Evolutionary conservation across 2,329 filamentous ascomycete genomes (phyloP).

Genomic region (Pseudopithomyces maydicus): DNA sequence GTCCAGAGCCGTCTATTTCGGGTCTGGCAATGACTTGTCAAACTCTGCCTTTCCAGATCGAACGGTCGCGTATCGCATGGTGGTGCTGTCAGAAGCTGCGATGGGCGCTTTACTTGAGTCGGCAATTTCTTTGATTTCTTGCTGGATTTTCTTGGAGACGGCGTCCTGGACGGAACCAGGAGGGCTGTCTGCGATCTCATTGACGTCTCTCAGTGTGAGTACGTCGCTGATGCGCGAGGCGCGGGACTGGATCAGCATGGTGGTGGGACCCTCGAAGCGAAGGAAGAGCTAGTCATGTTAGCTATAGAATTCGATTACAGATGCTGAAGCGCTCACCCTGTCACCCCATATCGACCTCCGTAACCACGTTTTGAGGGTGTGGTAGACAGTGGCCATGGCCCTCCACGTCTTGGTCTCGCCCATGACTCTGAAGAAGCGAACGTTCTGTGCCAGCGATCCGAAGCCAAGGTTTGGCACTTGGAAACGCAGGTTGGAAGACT

Average conservation of each 20-base stretch:
- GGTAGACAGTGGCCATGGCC: slow-evolving; percentile 66
- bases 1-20: not conserved
- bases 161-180: slow-evolving; percentile 71
- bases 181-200: slow-evolving; percentile 85
- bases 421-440: slow-evolving; percentile 75
- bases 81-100: slow-evolving; percentile 17
- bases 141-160: slow-evolving; percentile 38
- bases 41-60: slow-evolving; percentile 35
- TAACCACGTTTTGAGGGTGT: slow-evolving; percentile 74
- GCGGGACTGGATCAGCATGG: slow-evolving; percentile 86
- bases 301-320: not conserved
- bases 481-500: slow-evolving; percentile 73
- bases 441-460: slow-evolving; percentile 67
- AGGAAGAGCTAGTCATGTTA: slow-evolving; percentile 69
- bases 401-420: slow-evolving; percentile 76
- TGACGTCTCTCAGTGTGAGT: slow-evolving; percentile 77
- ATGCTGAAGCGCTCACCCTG: slow-evolving; percentile 57
- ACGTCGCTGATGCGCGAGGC: slow-evolving; percentile 78
- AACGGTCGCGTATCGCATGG: slow-evolving; percentile 32
- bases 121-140: slow-evolving; percentile 42
- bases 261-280: slow-evolving; percentile 84
- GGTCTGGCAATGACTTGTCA: slow-evolving; percentile 12
- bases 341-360: slow-evolving; percentile 92
- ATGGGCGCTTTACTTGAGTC: slow-evolving; percentile 20
- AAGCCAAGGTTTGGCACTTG: slow-evolving; percentile 75